Evolutionary conservation across 768 basidiomycete species (phyloP).

Genomic region (Strobilomyces dryophilus): DNA sequence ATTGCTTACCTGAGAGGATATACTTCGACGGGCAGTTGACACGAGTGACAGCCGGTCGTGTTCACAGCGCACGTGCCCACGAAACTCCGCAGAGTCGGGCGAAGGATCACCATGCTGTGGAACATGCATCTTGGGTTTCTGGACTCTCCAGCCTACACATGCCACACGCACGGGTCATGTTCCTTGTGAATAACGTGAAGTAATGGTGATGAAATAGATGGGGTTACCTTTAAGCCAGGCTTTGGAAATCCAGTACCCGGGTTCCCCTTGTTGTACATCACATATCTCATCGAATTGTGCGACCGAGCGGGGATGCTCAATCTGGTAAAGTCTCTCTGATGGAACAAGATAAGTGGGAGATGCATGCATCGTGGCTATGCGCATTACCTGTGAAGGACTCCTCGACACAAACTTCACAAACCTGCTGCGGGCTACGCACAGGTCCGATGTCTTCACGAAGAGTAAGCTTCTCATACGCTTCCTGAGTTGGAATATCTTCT

Average conservation of each 20-base stretch:
- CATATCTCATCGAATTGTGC: slow-evolving; percentile 53
- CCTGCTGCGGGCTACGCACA: slow-evolving; percentile 42
- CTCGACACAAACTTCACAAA: slow-evolving; percentile 60
- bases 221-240: slow-evolving; percentile 67
- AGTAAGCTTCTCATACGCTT: slow-evolving; percentile 24
- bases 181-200: slow-evolving; percentile 7
- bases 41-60: slow-evolving; percentile 62
- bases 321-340: slow-evolving; percentile 64
- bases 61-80: slow-evolving; percentile 63
- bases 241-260: slow-evolving; percentile 73
- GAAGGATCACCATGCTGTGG: slow-evolving; percentile 54
- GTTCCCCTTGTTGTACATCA: slow-evolving; percentile 38
- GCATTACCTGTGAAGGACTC: slow-evolving; percentile 52
- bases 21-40: slow-evolving; percentile 50
- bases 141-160: slow-evolving; percentile 63
- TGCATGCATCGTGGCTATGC: background rate
- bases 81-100: slow-evolving; percentile 58
- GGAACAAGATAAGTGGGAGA: background rate
- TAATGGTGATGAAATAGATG: slow-evolving; percentile 7
- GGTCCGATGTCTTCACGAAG: slow-evolving; percentile 47
- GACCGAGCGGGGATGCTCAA: slow-evolving; percentile 62
- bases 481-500: slow-evolving; percentile 7
- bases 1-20: slow-evolving; percentile 53
- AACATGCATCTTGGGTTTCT: slow-evolving; percentile 75
- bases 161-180: slow-evolving; percentile 6